Conservation (phyloP, 352 stramenopile species). For the Pythium folliculosum region DNA sequence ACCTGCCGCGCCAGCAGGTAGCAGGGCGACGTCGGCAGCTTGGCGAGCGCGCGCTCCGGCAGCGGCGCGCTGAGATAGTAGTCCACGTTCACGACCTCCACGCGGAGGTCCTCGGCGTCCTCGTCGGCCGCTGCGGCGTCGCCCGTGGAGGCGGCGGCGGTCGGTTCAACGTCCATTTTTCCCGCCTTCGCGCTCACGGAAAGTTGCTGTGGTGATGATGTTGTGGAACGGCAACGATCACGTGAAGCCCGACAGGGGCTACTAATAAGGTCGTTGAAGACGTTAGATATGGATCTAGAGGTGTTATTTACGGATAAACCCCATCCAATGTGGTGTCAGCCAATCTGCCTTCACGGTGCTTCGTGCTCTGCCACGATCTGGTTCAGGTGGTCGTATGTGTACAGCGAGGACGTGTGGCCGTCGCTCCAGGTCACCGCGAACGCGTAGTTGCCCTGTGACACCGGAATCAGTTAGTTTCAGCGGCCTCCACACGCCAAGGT, state of each 20-base stretch:
- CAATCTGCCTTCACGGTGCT: background rate
- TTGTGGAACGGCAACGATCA: background rate
- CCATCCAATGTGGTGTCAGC: background rate
- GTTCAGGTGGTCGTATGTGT: constrained; percentile 92
- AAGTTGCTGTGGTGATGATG: constrained; percentile 8
- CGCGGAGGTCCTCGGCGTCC: constrained; percentile 48
- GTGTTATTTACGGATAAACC: constrained; percentile 15
- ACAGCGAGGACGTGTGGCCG: constrained; percentile 95
- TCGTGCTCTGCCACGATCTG: constrained; percentile 50
- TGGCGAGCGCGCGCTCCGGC: constrained; percentile 41
- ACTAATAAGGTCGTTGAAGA: background rate
- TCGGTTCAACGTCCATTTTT: constrained; percentile 9
- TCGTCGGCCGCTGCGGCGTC: background rate
- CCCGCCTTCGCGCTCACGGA: background rate
- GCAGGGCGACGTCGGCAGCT: constrained; percentile 58
- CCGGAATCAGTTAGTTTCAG: constrained; percentile 13
- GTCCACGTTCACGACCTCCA: constrained; percentile 82
- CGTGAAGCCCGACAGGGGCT: background rate
- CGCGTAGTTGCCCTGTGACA: constrained; percentile 94
- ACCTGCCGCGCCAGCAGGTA: constrained; percentile 70
- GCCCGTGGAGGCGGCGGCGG: background rate
- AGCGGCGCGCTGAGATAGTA: constrained; percentile 79
- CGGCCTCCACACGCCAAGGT: background rate
- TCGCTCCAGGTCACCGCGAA: constrained; percentile 97
- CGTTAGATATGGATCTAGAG: constrained; percentile 10